A percentile compares a stretch with the other conserved stretches of the same genome.
Conservation (phyloP, 345 rosid genomes). For the Arabis alpina region DNA sequence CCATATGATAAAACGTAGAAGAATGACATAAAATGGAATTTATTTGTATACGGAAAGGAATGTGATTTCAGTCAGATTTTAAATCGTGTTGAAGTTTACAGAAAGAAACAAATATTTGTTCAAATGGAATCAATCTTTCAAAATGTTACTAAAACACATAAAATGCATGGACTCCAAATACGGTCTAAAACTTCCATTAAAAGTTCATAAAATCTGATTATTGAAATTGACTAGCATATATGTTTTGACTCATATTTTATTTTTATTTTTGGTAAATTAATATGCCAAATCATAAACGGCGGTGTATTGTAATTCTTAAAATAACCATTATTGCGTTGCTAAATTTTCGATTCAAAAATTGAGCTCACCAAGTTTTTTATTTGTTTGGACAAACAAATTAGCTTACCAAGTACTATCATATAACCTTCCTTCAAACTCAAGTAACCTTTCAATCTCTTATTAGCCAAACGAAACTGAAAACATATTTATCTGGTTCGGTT, state of each 20-base stretch:
- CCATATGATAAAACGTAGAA: background rate
- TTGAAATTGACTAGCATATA: background rate
- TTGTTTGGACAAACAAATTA: too few relatives aligned
- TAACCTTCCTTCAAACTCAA: too few relatives aligned
- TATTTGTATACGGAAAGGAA: background rate
- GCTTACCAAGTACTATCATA: too few relatives aligned
- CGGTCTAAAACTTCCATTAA: background rate
- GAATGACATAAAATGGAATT: background rate
- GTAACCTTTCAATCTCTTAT: too few relatives aligned
- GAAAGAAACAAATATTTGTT: background rate
- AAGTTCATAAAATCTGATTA: background rate
- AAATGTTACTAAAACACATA: slow-evolving; percentile 1
- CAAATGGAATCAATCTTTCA: background rate
- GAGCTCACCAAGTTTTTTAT: too few relatives aligned
- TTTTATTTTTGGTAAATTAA: too few relatives aligned
- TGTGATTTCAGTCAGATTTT: slow-evolving; percentile 6
- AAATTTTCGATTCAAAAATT: too few relatives aligned
- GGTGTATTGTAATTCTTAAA: too few relatives aligned
- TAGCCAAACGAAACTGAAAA: too few relatives aligned
- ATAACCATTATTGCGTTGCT: too few relatives aligned
- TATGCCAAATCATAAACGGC: too few relatives aligned
- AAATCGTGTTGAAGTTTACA: background rate
- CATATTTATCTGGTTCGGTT: too few relatives aligned
- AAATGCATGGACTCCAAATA: slow-evolving; percentile 5
- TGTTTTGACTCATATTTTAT: background rate